Evolutionary conservation across 1,284 basidiomycete species (phyloP).

Genomic region (Filobasidium uniguttulatum): DNA sequence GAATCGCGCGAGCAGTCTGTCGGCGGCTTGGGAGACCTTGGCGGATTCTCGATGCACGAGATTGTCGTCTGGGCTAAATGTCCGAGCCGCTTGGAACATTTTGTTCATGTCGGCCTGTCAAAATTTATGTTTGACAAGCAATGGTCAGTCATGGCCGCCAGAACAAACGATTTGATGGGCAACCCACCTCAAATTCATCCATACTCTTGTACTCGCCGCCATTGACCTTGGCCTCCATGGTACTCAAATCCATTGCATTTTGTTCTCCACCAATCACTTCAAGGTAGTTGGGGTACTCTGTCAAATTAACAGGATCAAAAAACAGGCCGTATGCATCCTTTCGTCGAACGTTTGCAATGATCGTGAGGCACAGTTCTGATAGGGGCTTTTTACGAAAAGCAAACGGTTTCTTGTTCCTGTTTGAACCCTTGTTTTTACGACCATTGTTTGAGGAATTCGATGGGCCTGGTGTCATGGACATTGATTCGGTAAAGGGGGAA

Average conservation of each 20-base stretch:
- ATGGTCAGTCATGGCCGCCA: background rate
- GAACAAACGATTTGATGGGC: no score
- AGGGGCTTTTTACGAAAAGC: background rate
- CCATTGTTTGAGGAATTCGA: slow-evolving; percentile 2
- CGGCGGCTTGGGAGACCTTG: slow-evolving; percentile 25
- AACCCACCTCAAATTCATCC: slow-evolving; percentile 30
- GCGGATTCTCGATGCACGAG: slow-evolving; percentile 28
- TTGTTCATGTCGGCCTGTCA: slow-evolving; percentile 25
- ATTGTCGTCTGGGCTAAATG: slow-evolving; percentile 30
- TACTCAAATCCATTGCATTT: slow-evolving; percentile 36
- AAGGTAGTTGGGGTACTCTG: slow-evolving; percentile 32
- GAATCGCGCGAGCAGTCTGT: slow-evolving; percentile 31
- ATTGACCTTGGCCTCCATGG: slow-evolving; percentile 35
- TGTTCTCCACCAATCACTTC: slow-evolving; percentile 32
- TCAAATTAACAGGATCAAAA: slow-evolving; percentile 29
- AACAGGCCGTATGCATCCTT: slow-evolving; percentile 27
- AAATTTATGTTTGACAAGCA: background rate
- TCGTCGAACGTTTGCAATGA: background rate
- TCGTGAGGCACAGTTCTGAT: background rate
- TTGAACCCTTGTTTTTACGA: slow-evolving; percentile 4
- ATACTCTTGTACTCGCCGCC: slow-evolving; percentile 26
- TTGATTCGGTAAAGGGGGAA: no score
- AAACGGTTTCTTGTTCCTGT: background rate
- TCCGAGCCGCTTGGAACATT: slow-evolving; percentile 28
- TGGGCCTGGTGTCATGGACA: no score